These are phyloP conservation scores for Rhododendron kiyosumense DNA, from an alignment of 148 eudicot genomes.

Conservation along the genomic window DNA sequence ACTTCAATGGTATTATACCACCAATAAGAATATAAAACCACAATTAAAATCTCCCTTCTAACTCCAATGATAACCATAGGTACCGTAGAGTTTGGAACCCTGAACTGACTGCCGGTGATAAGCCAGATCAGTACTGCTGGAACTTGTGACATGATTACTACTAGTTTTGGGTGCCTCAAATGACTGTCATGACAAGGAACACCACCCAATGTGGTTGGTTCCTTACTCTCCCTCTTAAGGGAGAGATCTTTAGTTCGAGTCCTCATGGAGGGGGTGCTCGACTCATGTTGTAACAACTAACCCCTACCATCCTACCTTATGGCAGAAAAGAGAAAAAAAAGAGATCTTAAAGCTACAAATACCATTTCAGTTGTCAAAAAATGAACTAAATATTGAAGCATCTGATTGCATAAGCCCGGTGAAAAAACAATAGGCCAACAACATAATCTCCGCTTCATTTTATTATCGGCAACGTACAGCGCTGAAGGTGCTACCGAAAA, in stretches of 20 bases:
- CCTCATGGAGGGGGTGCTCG: too few relatives aligned
- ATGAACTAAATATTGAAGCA: slow-evolving; percentile 2
- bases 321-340: too few relatives aligned
- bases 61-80: neutral
- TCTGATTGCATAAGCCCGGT: slow-evolving; percentile 15
- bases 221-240: too few relatives aligned
- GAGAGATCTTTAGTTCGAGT: too few relatives aligned
- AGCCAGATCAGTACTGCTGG: neutral
- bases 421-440: neutral
- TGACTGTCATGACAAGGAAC: neutral
- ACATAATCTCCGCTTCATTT: slow-evolving; percentile 19
- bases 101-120: neutral
- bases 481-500: slow-evolving; percentile 12
- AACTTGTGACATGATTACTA: neutral
- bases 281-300: too few relatives aligned
- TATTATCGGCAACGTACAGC: slow-evolving; percentile 29
- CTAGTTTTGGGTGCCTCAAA: neutral
- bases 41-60: neutral
- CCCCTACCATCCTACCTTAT: too few relatives aligned
- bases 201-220: too few relatives aligned
- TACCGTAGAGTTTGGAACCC: too few relatives aligned
- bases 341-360: neutral
- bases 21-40: too few relatives aligned
- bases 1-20: neutral
- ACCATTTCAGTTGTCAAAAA: neutral